Evolutionary conservation across 2,329 filamentous ascomycete genomes (phyloP).

Genomic region (Aspergillus caelatus): DNA sequence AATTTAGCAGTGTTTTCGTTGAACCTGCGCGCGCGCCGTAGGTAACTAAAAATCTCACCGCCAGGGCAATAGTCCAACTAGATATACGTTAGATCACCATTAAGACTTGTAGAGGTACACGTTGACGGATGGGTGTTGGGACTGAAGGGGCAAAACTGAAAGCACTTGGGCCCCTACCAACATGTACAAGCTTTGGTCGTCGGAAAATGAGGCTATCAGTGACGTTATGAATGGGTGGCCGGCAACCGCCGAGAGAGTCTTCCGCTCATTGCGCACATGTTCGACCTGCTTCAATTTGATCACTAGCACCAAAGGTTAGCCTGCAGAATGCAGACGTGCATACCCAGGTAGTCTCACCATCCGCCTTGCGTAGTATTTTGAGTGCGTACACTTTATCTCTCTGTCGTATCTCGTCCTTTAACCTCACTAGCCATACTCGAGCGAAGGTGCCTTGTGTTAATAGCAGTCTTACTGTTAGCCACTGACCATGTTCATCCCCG

Average conservation of each 20-base stretch:
- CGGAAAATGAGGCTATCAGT: slow-evolving; percentile 66
- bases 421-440: slow-evolving; percentile 52
- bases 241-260: slow-evolving; percentile 63
- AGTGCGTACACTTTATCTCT: slow-evolving; percentile 50
- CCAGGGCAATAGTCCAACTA: slow-evolving; percentile 69
- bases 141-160: not conserved
- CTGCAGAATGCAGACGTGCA: not conserved
- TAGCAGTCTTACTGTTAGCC: slow-evolving; percentile 20
- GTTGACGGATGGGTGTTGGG: not conserved
- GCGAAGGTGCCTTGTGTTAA: slow-evolving; percentile 52
- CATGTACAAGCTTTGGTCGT: slow-evolving; percentile 61
- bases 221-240: slow-evolving; percentile 69
- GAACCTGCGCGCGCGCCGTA: slow-evolving; percentile 64
- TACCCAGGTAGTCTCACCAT: slow-evolving; percentile 38
- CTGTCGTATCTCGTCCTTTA: slow-evolving; percentile 41
- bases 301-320: slow-evolving; percentile 34
- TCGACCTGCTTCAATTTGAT: slow-evolving; percentile 69
- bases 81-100: slow-evolving; percentile 22
- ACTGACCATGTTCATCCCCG: slow-evolving; percentile 8
- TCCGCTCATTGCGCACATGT: slow-evolving; percentile 69
- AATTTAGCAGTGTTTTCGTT: slow-evolving; percentile 65
- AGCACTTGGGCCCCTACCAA: slow-evolving; percentile 38
- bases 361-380: slow-evolving; percentile 54
- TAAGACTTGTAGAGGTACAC: not conserved
- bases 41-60: slow-evolving; percentile 68